Evolutionary conservation across 495 filamentous ascomycete genomes (phyloP), one percentile per base, ranked within the genome.

Genomic region (Bryoglossum gracile): DNA sequence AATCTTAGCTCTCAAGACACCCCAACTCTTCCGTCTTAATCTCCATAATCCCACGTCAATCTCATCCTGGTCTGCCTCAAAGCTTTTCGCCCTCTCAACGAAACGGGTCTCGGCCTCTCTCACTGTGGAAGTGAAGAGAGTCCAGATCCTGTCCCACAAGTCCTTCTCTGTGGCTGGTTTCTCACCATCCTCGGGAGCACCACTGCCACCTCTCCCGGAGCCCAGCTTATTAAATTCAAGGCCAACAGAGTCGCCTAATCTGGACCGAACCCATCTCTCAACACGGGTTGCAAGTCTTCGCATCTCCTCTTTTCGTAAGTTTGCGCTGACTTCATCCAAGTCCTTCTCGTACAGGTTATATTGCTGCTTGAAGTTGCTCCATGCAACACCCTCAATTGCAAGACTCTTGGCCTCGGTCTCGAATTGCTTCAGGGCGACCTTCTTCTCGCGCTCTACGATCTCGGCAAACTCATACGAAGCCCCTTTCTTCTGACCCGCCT

Each of bases 101-200:
- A 98, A 98, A 39, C 87, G 76, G 9, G 71, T 70, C 59, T 94
- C 87, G 13, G 91, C 94, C 54, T 95, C 86, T 11, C 78, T 71
- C 25, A 96, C 89, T n/a, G 89, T 85, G 19, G 83, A 73, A 14
- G 75, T 81, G 63, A 97, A 98, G 38, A 86, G 74, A 33, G 71
- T 81, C 92, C 92, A 98, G 51, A 97, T 82, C 19, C 94, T 83
- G 65, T 98, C 94, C 92, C 92, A 98, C 16, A 98, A 81, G 34
- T 87, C 83, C 51, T 83, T 88, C 65, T 95, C 91, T 1, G 50
- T 57, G 0, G 74, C 63, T 11, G 68, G 46, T 21, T 54, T 58
- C 25, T 87, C 83, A 10, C 84, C 86, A 8, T 73, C 66, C 54
- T 88, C 89, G 2, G 89, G 87, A 2, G 86, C 87, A 40, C 84